Percentiles rank a stretch among this genome's conserved stretches.
Evolutionary conservation across 1,284 basidiomycete genomes (phyloP).

Genomic region (Microbotryum violaceum): DNA sequence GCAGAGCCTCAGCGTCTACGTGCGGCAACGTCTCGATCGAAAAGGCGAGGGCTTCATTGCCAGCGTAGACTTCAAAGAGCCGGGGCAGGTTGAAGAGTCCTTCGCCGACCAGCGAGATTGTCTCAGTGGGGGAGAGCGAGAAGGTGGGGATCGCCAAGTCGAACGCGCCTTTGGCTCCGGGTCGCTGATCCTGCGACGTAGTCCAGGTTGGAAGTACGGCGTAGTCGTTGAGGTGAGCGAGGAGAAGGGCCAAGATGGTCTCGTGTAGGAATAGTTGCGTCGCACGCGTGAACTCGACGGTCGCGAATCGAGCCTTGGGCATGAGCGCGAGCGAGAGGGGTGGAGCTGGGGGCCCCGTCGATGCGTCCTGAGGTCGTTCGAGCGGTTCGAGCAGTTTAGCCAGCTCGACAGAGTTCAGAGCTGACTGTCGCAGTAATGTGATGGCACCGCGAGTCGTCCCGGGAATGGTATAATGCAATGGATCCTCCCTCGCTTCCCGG

Average conservation of each 20-base stretch:
- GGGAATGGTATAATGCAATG: conserved; percentile 51
- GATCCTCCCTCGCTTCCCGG: conserved; percentile 51
- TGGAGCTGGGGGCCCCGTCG: conserved; percentile 18
- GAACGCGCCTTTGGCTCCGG: conserved; percentile 43
- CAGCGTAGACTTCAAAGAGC: conserved; percentile 87
- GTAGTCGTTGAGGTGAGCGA: conserved; percentile 65
- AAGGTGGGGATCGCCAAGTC: conserved; percentile 84
- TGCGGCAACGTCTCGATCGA: conserved; percentile 73
- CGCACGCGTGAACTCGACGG: conserved; percentile 60
- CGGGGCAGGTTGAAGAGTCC: conserved; percentile 86
- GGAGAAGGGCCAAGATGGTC: conserved; percentile 77
- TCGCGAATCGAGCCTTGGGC: conserved; percentile 51
- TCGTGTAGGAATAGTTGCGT: conserved; percentile 70
- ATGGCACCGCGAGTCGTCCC: conserved; percentile 62
- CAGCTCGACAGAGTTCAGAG: conserved; percentile 70
- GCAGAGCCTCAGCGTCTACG: conserved; percentile 55
- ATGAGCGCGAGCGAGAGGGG: conserved; percentile 47
- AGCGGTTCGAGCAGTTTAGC: conserved; percentile 54
- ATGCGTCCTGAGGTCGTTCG: conserved; percentile 17
- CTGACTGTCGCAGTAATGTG: conserved; percentile 65
- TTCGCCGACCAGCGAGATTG: conserved; percentile 81
- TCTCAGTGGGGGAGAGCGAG: conserved; percentile 81
- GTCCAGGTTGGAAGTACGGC: conserved; percentile 63
- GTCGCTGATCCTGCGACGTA: conserved; percentile 34
- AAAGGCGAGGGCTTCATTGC: conserved; percentile 82